Base-by-base conservation (phyloP, 2,329 filamentous ascomycete genomes). In the Xylariaceae sp. region DNA sequence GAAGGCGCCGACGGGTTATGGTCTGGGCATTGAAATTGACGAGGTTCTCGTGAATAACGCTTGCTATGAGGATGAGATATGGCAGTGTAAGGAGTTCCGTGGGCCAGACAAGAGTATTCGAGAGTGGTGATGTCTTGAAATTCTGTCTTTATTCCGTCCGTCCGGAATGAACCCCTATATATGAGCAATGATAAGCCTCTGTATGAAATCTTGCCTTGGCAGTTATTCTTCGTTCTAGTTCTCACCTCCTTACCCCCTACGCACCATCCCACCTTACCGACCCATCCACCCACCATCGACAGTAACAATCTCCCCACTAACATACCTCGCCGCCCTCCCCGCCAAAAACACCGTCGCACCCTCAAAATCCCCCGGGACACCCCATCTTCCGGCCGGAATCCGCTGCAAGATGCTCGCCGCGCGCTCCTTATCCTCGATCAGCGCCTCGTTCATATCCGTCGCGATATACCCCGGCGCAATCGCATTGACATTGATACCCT, bases 281-380 rank as follows among this genome's bases (percentile, higher is more conserved):
- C 89, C 90, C 90, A 95, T 94, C 91, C 90, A 96, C 6, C 92
- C 92, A 8, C 92, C 92, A 74, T 96, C 92, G 51, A 96, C 89
- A 15, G 88, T 87, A 66, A 96, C 71, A 2, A 91, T 78, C 74
- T 95, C 89, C 0, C 91, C 91, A 66, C 83, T 90, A 44, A 96
- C 87, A 76, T 95, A 96, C 7, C 78, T 82, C 71, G 88, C 90
- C 30, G 86, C 88, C 69, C 77, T 80, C 68, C 88, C 88, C 0
- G 89, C 89, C 65, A 96, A 76, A 70, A 85, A 96, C 44, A 95
- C 87, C 0, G 87, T 82, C 0, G 84, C 86, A 0, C 91, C 91
- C 78, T 92, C 92, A 73, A 96, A 95, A 69, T 96, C 92, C 45
- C 94, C 90, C 0, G 91, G 88, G 9, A 72, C 80, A 0, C 90